Base-by-base conservation (phyloP, 768 basidiomycete species). In the Kwoniella pini region DNA sequence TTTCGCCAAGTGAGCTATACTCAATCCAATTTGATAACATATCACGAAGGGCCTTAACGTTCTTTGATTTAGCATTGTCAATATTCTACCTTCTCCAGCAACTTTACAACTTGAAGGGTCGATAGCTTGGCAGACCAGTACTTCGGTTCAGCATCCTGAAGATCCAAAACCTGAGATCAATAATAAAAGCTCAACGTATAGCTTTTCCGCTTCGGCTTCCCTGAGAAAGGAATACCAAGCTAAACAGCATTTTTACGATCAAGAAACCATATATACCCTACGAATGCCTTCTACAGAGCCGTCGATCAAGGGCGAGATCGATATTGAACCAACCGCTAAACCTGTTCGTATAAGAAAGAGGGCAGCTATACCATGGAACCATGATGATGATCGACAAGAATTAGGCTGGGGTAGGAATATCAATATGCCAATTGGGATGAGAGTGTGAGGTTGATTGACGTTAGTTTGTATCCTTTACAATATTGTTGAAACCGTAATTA, bases 251-350 rank as follows among this genome's bases (percentile, higher is more conserved):
- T 26, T 59, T 7, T 59, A 53, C 19, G 48, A 50, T 42, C 57
- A 59, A 44, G 57, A 59, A 15, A 59, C 57, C 4, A 12, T 59
- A 2, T 59, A 59, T 19, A 59, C 57, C 17, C 43, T 59, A 12
- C 45, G 50, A 2, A 21, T 59, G 13, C 50, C 57, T 15, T 39
- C 39, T 28, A 33, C 15, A 2, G 36, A 3, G 42, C 3, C 7
- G 27, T 12, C n/a, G 50, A 30, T 4, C 33, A 28, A 39, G 26
- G 21, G 11, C 40, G 48, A 46, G 26, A 27, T 53, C 24, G 57
- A 42, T 12, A 27, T 59, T 30, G 57, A 50, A 26, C 57, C 57
- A 6, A 59, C 57, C 4, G 31, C 51, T 12, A 50, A 44, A 21
- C 57, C 57, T 24, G 40, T 52, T 3, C 42, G 43, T 26, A 33